Evolutionary conservation across 192 early-diverging fungal species (phyloP), one percentile per base, ranked within the genome.

Genomic region (Backusella liffmaniae): DNA sequence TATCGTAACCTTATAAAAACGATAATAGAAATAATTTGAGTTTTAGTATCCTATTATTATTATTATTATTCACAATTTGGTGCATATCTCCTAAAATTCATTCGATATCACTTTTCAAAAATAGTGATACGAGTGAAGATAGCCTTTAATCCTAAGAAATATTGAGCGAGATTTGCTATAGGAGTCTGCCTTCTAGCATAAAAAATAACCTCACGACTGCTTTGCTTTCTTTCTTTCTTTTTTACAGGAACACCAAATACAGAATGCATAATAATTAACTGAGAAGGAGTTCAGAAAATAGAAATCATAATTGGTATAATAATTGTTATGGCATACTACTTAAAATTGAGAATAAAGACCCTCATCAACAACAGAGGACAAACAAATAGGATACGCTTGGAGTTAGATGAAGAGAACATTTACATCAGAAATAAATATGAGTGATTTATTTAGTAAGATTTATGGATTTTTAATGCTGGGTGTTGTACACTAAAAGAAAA

Each of bases 221-320:
- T 26, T 9, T 59, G 29, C 21, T 32, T 32, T 32, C 46, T 49
- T 6, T 49, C n/a, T 16, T 44, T 15, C 16, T 16, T 49, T 49
- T 49, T 59, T 59, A 29, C 9, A 59, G 56, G 56, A 26, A 59
- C 21, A 59, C 44, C 16, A 49, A 49, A 49, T 15, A 49, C 53
- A 59, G 53, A 59, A 59, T 59, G 53, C 53, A 59, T 59, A 59
- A 23, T 59, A 59, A 59, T 59, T 59, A 59, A 59, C 23, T 23
- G 56, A 12, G 21, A 21, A 53, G 56, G 56, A 10, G 3, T 26
- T 26, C 56, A 59, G 21, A 26, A 59, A 59, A 59, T 49, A 49
- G 15, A 18, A 18, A 18, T 49, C 16, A 5, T 49, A 49, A 4
- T 49, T 49, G 18, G 4, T 44, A 5, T 44, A 16, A 44, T 16